phyloP scores from a whole-genome alignment of 108 stramenopile genomes.

The Parietichytrium sp. region DNA sequence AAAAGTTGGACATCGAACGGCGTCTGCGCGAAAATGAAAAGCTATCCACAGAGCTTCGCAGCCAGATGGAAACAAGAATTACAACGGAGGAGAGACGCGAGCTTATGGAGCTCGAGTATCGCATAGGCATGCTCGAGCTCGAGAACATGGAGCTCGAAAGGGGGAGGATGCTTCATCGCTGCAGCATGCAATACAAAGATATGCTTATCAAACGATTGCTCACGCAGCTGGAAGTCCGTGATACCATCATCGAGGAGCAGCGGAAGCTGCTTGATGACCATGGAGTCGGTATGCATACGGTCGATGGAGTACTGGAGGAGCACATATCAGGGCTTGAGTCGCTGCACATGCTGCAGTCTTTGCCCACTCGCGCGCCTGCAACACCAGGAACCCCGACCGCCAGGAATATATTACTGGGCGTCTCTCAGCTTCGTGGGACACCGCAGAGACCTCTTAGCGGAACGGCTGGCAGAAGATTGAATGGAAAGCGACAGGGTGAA shows the following conservation, averaged over 20 bases:
- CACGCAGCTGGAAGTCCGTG: slow-evolving; percentile 51
- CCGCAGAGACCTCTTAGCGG: too few relatives aligned
- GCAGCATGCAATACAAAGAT: slow-evolving; percentile 57
- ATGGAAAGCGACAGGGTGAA: too few relatives aligned
- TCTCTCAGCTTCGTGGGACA: too few relatives aligned
- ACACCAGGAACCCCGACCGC: slow-evolving; percentile 29
- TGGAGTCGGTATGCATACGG: slow-evolving; percentile 37
- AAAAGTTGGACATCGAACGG: slow-evolving; percentile 51
- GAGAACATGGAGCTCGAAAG: slow-evolving; percentile 70
- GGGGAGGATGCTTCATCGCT: slow-evolving; percentile 55
- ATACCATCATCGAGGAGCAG: slow-evolving; percentile 50
- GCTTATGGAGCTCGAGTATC: slow-evolving; percentile 63
- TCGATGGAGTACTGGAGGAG: slow-evolving; percentile 33
- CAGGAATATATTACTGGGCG: neutral
- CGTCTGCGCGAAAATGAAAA: slow-evolving; percentile 58
- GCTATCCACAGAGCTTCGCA: slow-evolving; percentile 47
- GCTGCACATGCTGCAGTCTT: slow-evolving; percentile 37
- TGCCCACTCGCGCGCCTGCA: slow-evolving; percentile 11
- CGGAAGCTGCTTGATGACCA: slow-evolving; percentile 41
- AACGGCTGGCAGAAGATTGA: too few relatives aligned
- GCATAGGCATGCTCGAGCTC: slow-evolving; percentile 64
- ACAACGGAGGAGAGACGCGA: slow-evolving; percentile 58
- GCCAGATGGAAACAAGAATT: slow-evolving; percentile 27
- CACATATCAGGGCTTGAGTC: slow-evolving; percentile 37
- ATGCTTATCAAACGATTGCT: slow-evolving; percentile 55